Evolutionary conservation across 768 basidiomycete genomes (phyloP).

Genomic region (Lyophyllum shimeji): DNA sequence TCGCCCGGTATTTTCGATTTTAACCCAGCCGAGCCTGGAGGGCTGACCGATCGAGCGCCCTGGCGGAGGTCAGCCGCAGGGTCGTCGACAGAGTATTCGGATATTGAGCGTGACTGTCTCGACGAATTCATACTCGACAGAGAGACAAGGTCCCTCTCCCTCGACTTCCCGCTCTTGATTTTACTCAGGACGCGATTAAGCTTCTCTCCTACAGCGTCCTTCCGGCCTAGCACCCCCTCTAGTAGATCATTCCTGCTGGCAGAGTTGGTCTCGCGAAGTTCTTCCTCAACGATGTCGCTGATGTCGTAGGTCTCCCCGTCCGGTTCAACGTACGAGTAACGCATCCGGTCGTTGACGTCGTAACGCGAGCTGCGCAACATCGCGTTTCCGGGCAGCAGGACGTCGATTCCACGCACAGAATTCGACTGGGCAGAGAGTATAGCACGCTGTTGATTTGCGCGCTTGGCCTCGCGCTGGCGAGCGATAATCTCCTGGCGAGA

Average conservation of each 20-base stretch:
- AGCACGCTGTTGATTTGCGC: constrained; percentile 79
- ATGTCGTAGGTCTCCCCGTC: constrained; percentile 94
- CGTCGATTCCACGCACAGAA: constrained; percentile 83
- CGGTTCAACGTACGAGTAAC: constrained; percentile 91
- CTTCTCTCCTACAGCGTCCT: constrained; percentile 65
- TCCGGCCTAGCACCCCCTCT: constrained; percentile 60
- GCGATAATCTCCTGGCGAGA: constrained; percentile 91
- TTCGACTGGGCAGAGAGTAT: constrained; percentile 82
- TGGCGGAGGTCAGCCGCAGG: constrained; percentile 20
- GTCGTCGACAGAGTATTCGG: constrained; percentile 60
- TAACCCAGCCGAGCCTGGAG: constrained; percentile 38
- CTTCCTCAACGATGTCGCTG: constrained; percentile 89
- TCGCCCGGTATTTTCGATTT: constrained; percentile 19
- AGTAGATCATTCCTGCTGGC: constrained; percentile 59
- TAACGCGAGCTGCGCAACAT: constrained; percentile 83
- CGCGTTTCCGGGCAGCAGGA: constrained; percentile 81
- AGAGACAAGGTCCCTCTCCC: constrained; percentile 32
- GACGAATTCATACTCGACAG: constrained; percentile 29
- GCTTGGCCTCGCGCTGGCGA: constrained; percentile 82
- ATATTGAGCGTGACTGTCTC: constrained; percentile 42
- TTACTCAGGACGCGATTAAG: constrained; percentile 74
- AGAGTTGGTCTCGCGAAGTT: constrained; percentile 59
- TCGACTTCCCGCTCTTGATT: constrained; percentile 63
- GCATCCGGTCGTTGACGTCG: constrained; percentile 68
- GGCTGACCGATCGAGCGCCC: constrained; percentile 39